Percentiles rank a stretch among this genome's conserved stretches.
These are phyloP conservation scores for Silene coronaria DNA, from an alignment of 179 eudicot genomes.

Conservation along the genomic window DNA sequence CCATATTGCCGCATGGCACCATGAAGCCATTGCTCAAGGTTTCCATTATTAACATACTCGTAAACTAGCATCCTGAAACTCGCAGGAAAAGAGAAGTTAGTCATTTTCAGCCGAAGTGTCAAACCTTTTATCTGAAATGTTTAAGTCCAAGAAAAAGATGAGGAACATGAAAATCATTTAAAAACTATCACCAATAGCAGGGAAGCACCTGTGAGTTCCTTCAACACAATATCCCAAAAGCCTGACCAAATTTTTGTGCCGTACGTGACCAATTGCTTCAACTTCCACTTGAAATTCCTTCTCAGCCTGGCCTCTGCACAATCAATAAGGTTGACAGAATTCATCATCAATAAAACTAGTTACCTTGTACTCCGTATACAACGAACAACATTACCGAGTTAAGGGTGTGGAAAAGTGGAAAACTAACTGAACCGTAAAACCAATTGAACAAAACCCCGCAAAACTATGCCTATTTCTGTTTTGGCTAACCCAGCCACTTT, in stretches of 20 bases:
- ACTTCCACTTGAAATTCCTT: constrained; percentile 94
- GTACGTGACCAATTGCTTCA: constrained; percentile 96
- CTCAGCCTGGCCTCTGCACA: constrained; percentile 88
- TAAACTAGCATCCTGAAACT: constrained; percentile 81
- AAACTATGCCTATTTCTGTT: too few species aligned
- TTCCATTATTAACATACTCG: constrained; percentile 93
- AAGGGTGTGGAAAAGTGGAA: too few species aligned
- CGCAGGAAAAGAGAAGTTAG: constrained; percentile 15
- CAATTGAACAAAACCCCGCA: too few species aligned
- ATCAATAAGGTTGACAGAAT: constrained; percentile 18
- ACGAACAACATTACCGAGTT: too few species aligned
- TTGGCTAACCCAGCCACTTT: too few species aligned
- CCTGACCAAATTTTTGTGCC: constrained; percentile 89
- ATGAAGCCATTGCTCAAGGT: constrained; percentile 97
- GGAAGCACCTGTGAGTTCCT: constrained; percentile 82
- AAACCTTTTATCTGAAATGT: background rate
- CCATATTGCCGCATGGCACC: constrained; percentile 96
- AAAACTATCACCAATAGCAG: background rate
- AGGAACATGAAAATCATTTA: background rate
- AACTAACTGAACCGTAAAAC: too few species aligned
- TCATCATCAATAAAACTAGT: background rate
- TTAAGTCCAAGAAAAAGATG: background rate
- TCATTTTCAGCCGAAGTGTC: background rate
- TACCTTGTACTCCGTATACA: background rate
- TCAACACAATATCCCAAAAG: constrained; percentile 91